A percentile compares a stretch with the other conserved stretches of the same genome.
Evolutionary conservation across 352 stramenopile genomes (phyloP).

Genomic region (Phytophthora tubulina): DNA sequence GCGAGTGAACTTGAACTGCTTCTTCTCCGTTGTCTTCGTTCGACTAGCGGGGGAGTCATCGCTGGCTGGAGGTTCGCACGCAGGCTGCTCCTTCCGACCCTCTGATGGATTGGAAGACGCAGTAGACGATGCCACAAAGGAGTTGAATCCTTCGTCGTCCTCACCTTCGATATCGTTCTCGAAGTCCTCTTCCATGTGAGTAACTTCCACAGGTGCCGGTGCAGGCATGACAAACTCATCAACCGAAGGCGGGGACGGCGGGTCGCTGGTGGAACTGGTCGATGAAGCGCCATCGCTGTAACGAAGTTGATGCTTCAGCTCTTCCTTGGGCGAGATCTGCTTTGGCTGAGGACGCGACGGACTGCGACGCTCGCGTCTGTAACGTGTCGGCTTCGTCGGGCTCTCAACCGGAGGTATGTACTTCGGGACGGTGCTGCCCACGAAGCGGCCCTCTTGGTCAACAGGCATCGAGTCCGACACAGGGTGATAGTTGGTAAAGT

Average conservation of each 20-base stretch:
- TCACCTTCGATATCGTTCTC: slow-evolving; percentile 42
- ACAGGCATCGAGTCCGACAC: slow-evolving; percentile 57
- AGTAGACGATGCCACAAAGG: slow-evolving; percentile 35
- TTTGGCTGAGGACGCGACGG: slow-evolving; percentile 20
- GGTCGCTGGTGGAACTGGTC: slow-evolving; percentile 34
- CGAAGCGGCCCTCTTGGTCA: slow-evolving; percentile 78
- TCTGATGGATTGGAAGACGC: slow-evolving; percentile 18
- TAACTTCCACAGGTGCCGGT: slow-evolving; percentile 12
- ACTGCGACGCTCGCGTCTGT: slow-evolving; percentile 17
- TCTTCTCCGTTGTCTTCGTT: slow-evolving; percentile 35
- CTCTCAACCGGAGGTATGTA: slow-evolving; percentile 22
- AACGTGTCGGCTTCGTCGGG: slow-evolving; percentile 19
- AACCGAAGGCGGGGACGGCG: slow-evolving; percentile 41
- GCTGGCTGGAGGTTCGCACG: slow-evolving; percentile 25
- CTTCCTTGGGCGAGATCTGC: slow-evolving; percentile 27
- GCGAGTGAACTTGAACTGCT: slow-evolving; percentile 56
- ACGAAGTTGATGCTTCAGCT: slow-evolving; percentile 34
- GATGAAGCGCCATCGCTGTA: slow-evolving; percentile 41
- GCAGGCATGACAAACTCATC: slow-evolving; percentile 40
- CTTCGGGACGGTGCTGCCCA: slow-evolving; percentile 30
- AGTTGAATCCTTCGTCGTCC: slow-evolving; percentile 42
- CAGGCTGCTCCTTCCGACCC: slow-evolving; percentile 34
- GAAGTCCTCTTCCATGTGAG: slow-evolving; percentile 10
- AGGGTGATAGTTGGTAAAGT: slow-evolving; percentile 75
- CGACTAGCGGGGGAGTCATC: slow-evolving; percentile 18